Evolutionary conservation across 2,329 filamentous ascomycete species (phyloP).

Genomic region (Fusarium setosum): DNA sequence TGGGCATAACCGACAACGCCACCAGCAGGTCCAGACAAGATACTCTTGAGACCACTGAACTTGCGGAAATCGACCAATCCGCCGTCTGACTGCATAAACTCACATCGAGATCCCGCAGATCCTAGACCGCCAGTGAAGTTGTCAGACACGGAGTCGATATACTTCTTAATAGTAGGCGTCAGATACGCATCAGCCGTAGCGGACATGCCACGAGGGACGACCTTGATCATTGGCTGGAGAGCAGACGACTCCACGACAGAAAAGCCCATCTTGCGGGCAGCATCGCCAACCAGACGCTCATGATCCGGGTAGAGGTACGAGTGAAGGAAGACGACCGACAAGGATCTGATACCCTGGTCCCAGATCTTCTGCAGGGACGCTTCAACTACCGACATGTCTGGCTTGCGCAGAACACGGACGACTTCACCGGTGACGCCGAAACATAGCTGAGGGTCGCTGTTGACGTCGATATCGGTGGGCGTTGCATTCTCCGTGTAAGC

Average conservation of each 20-base stretch:
- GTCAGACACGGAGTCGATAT: conserved; percentile 43
- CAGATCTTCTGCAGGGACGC: conserved; percentile 69
- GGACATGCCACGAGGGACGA: conserved; percentile 54
- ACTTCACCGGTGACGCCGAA: conserved; percentile 74
- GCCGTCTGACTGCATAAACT: conserved; percentile 63
- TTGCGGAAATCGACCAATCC: conserved; percentile 65
- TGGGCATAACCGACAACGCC: conserved; percentile 82
- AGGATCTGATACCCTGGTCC: conserved; percentile 65
- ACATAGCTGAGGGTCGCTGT: conserved; percentile 65
- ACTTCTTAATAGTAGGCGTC: conserved; percentile 50
- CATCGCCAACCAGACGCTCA: conserved; percentile 48
- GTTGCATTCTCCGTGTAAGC: conserved; percentile 74
- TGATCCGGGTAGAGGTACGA: conserved; percentile 73
- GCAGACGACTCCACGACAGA: background rate
- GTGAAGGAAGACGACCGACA: conserved; percentile 75
- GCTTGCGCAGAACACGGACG: conserved; percentile 71
- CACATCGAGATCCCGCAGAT: conserved; percentile 29
- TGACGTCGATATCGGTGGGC: background rate
- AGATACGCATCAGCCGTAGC: conserved; percentile 56
- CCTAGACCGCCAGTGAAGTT: conserved; percentile 50
- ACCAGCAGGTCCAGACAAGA: conserved; percentile 80
- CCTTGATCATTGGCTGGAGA: conserved; percentile 51
- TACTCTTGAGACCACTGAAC: conserved; percentile 76
- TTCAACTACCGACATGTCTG: conserved; percentile 63
- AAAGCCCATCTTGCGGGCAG: conserved; percentile 51